phyloP scores from a whole-genome alignment of 108 stramenopile genomes.

The Skeletonema costatum region DNA sequence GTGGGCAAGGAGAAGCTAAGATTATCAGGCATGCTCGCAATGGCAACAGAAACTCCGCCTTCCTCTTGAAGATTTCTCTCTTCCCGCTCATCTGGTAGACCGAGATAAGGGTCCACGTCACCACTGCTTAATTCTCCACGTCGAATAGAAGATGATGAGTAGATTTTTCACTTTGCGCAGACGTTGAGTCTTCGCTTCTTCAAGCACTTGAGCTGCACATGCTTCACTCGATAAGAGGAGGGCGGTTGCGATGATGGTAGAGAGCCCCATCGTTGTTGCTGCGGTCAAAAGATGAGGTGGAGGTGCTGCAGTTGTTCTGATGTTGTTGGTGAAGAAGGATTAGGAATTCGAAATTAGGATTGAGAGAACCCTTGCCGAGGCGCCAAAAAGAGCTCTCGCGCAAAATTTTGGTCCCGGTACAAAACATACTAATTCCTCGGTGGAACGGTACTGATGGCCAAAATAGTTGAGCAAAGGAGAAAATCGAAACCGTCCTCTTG shows the following conservation, averaged over 20 bases:
- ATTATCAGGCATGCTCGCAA: neutral
- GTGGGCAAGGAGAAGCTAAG: too few species aligned
- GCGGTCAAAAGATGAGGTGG: too few species aligned
- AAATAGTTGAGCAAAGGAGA: too few species aligned
- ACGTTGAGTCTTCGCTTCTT: neutral
- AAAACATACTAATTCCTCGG: too few species aligned
- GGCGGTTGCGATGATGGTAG: neutral
- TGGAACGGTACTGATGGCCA: too few species aligned
- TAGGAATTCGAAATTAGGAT: too few species aligned
- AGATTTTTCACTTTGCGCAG: neutral
- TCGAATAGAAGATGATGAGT: neutral
- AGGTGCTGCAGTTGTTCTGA: too few species aligned
- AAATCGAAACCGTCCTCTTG: too few species aligned
- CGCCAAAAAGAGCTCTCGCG: too few species aligned
- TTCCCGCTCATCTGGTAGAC: neutral
- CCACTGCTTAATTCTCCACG: neutral
- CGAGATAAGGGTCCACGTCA: neutral
- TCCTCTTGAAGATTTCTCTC: neutral
- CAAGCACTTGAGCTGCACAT: neutral
- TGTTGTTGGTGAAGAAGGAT: too few species aligned
- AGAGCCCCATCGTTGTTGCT: neutral
- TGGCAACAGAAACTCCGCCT: neutral
- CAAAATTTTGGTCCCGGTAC: too few species aligned
- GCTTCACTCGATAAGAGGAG: neutral
- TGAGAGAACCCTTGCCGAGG: too few species aligned